Base-by-base conservation (phyloP, 2,329 filamentous ascomycete species). In the Cyclaneusma minus region DNA sequence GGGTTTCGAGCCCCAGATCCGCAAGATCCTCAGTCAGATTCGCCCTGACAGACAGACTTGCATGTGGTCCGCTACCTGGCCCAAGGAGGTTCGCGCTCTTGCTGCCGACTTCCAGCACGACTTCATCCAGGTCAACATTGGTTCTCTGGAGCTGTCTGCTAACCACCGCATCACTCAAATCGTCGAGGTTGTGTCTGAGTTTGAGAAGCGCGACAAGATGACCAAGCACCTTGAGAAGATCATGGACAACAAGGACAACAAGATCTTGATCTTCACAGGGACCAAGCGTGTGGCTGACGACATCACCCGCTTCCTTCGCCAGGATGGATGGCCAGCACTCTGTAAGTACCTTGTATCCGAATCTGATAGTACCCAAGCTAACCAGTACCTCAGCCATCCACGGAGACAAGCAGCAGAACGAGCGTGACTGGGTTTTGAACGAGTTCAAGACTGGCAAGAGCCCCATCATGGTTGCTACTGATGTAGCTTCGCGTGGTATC, bases 1-100 rank as follows among this genome's bases (percentile, higher is more conserved):
- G 89, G 89, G 89, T 72, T 95, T 98, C 60, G 89, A 98, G 62
- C 89, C 89, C 40, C 89, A 95, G 56, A 95, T 98, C 47, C 83
- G 89, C 63, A 95, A 95, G 65, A 95, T 98, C 40, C 85, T 98
- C 42, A 69, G 79, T 37, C 89, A 98, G 61, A 95, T 95, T 56
- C 83, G 89, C 43, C 89, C 89, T 28, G 89, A 98, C 53, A 78
- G 89, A 67, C 89, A 98, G 57, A 98, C 89, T 36, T 89, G 89
- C 64, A 93, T 98, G 84, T 98, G 87, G 83, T 98, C 89, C 34
- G 89, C 89, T 43, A 98, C 89, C 5, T 98, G 89, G 85, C 89
- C 89, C 47, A 94, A 94, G 68, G 87, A 95, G 55, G 87, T 98
- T 42, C 82, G 87, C 48, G 79, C 85, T 50, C 66, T 95, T 43